phyloP scores from a whole-genome alignment of 2,329 filamentous ascomycete species.

The Alternaria alternata region DNA sequence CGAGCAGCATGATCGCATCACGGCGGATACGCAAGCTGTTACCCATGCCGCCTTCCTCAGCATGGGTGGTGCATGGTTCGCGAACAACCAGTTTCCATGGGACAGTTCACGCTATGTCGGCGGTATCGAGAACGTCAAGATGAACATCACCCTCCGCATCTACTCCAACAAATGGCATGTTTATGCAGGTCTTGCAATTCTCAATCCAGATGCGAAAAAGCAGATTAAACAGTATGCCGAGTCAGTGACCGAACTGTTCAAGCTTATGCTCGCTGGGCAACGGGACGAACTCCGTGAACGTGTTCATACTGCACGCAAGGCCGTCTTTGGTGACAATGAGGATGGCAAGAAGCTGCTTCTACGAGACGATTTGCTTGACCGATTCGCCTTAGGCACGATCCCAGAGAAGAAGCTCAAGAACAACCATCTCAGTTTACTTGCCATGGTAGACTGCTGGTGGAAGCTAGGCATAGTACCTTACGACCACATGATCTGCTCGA shows the following conservation, averaged over 20 bases:
- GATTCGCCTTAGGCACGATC: slow-evolving; percentile 80
- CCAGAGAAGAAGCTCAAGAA: slow-evolving; percentile 77
- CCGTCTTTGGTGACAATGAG: slow-evolving; percentile 66
- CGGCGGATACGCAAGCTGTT: slow-evolving; percentile 96
- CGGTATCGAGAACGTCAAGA: slow-evolving; percentile 98
- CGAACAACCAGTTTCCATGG: slow-evolving; percentile 96
- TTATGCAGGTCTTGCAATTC: slow-evolving; percentile 94
- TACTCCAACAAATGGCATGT: slow-evolving; percentile 99
- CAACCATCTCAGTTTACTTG: slow-evolving; percentile 90
- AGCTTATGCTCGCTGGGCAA: slow-evolving; percentile 92
- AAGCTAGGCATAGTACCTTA: slow-evolving; percentile 93
- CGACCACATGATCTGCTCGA: slow-evolving; percentile 99
- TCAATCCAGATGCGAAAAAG: slow-evolving; percentile 89
- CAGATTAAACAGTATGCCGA: slow-evolving; percentile 95
- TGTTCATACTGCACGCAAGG: slow-evolving; percentile 80
- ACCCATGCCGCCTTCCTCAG: slow-evolving; percentile 94
- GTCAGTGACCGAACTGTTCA: slow-evolving; percentile 92
- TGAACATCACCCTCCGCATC: slow-evolving; percentile 96
- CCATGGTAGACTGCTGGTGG: slow-evolving; percentile 99
- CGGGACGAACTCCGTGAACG: slow-evolving; percentile 75
- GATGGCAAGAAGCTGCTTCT: slow-evolving; percentile 75
- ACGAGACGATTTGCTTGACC: slow-evolving; percentile 81
- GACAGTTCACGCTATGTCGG: slow-evolving; percentile 94
- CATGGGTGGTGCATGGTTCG: slow-evolving; percentile 98
- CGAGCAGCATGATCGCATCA: slow-evolving; percentile 92